Conservation (phyloP, 768 basidiomycete species). For the Tylopilus cervinicoccineus region DNA sequence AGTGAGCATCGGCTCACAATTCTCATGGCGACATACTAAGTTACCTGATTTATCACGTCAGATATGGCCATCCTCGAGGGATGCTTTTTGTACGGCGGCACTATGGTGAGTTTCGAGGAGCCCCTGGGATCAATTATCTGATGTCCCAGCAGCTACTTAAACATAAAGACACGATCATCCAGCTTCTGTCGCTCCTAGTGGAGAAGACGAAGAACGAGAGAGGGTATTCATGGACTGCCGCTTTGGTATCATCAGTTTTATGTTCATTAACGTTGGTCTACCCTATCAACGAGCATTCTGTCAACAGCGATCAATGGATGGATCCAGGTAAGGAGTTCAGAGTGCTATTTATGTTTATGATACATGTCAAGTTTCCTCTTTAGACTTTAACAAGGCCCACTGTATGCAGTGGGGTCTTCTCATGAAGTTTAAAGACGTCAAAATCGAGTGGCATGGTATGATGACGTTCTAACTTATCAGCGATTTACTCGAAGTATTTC, state of each 20-base stretch:
- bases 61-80: conserved; percentile 82
- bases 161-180: conserved; percentile 61
- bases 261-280: conserved; percentile 74
- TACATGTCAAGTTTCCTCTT: not conserved
- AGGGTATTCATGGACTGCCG: conserved; percentile 78
- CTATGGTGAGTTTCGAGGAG: conserved; percentile 41
- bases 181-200: conserved; percentile 59
- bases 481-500: conserved; percentile 30
- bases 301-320: conserved; percentile 77
- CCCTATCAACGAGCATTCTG: conserved; percentile 72
- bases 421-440: conserved; percentile 74
- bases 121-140: not conserved
- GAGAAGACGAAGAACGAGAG: conserved; percentile 86
- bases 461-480: not conserved
- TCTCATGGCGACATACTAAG: not conserved
- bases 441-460: conserved; percentile 84
- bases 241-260: conserved; percentile 70
- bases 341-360: conserved; percentile 7
- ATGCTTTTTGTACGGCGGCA: conserved; percentile 71
- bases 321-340: conserved; percentile 52
- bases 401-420: conserved; percentile 76
- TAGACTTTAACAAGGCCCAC: conserved; percentile 63
- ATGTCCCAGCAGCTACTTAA: conserved; percentile 51
- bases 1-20: conserved; percentile 45
- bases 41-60: conserved; percentile 23